These are phyloP conservation scores for Secale cereale DNA, from an alignment of 176 grass and related monocot species.

Conservation along the genomic window DNA sequence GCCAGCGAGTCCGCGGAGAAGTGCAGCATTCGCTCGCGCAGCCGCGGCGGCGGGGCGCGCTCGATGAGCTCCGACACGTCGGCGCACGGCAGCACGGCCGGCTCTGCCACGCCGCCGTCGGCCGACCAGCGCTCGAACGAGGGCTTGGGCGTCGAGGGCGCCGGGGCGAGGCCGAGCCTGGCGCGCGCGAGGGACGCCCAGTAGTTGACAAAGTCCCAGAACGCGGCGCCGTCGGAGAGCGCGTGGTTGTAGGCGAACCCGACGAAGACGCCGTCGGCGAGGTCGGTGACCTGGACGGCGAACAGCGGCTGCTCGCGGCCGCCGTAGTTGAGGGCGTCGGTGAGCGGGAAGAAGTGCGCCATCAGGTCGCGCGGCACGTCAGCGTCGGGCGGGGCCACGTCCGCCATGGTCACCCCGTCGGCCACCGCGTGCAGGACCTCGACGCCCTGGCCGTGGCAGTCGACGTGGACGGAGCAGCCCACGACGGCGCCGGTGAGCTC, in stretches of 20 bases:
- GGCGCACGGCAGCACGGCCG: constrained; percentile 44
- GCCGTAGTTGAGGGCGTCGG: constrained; percentile 49
- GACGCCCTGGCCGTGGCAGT: constrained; percentile 47
- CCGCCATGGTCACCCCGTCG: constrained; percentile 12
- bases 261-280: constrained; percentile 61
- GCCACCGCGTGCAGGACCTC: constrained; percentile 52
- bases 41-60: neutral
- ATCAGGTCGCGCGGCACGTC: neutral
- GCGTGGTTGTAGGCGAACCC: constrained; percentile 57
- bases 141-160: neutral
- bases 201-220: constrained; percentile 53
- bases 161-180: neutral
- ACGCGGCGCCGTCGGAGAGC: constrained; percentile 61
- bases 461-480: constrained; percentile 34
- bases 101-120: neutral
- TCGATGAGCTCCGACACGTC: constrained; percentile 25
- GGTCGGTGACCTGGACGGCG: constrained; percentile 54
- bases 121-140: constrained; percentile 51
- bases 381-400: constrained; percentile 21
- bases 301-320: constrained; percentile 41
- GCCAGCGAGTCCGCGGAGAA: constrained; percentile 37
- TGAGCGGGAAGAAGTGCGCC: constrained; percentile 33
- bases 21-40: constrained; percentile 63
- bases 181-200: constrained; percentile 51
- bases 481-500: neutral